These are phyloP conservation scores for Aaosphaeria pasadenensis DNA, from an alignment of 2,329 filamentous ascomycete species.

Conservation along the genomic window DNA sequence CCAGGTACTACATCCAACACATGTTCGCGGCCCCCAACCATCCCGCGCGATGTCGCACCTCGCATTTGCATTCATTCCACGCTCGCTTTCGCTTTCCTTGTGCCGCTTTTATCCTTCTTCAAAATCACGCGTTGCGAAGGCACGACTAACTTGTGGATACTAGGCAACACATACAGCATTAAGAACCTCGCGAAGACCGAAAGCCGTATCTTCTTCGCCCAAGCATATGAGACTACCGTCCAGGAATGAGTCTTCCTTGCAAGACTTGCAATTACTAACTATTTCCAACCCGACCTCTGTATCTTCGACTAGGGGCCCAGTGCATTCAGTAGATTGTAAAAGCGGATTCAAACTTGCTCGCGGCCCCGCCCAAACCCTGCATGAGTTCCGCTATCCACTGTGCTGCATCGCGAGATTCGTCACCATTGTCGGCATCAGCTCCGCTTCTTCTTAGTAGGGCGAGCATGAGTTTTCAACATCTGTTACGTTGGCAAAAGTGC, in stretches of 20 bases:
- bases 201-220: constrained; percentile 86
- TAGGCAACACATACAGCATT: constrained; percentile 93
- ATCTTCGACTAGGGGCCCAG: too few relatives aligned
- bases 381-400: too few relatives aligned
- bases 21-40: background rate
- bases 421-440: too few relatives aligned
- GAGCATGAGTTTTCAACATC: too few relatives aligned
- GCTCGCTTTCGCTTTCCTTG: background rate
- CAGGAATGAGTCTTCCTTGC: background rate
- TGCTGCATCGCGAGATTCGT: too few relatives aligned
- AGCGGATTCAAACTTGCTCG: background rate
- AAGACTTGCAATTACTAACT: too few relatives aligned
- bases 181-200: constrained; percentile 70
- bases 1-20: constrained; percentile 1
- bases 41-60: background rate
- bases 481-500: too few relatives aligned
- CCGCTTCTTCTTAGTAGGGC: too few relatives aligned
- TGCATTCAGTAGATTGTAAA: background rate
- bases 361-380: background rate
- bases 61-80: background rate
- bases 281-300: too few relatives aligned
- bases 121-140: background rate
- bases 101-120: background rate
- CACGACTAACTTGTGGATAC: constrained; percentile 2
- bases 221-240: constrained; percentile 63